phyloP scores from a whole-genome alignment of 2,329 filamentous ascomycete genomes.

The Trichoderma brevicompactum region DNA sequence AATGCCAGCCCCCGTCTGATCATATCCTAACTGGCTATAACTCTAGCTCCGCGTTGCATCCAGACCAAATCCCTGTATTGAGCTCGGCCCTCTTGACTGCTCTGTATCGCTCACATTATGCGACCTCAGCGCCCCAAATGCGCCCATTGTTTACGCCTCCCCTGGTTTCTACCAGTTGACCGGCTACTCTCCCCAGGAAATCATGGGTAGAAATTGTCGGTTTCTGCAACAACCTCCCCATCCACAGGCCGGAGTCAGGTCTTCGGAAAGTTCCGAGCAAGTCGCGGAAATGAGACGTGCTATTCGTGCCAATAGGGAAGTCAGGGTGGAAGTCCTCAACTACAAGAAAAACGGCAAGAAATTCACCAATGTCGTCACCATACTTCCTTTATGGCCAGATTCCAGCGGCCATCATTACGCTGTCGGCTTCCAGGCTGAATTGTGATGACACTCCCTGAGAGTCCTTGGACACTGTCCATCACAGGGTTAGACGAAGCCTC shows the following conservation, averaged over 20 bases:
- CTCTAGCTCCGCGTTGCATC: conserved; percentile 65
- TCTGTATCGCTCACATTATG: conserved; percentile 85
- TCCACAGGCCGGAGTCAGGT: neutral
- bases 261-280: conserved; percentile 46
- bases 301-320: conserved; percentile 50
- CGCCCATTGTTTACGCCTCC: conserved; percentile 82
- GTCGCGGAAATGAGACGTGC: conserved; percentile 59
- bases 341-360: conserved; percentile 79
- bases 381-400: conserved; percentile 77
- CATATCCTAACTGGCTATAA: neutral
- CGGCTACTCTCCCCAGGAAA: conserved; percentile 75
- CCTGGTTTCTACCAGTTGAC: conserved; percentile 79
- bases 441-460: conserved; percentile 36
- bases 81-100: conserved; percentile 80
- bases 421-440: conserved; percentile 79
- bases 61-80: conserved; percentile 73
- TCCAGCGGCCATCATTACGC: conserved; percentile 69
- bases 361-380: conserved; percentile 83
- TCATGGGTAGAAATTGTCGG: conserved; percentile 79
- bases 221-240: conserved; percentile 80
- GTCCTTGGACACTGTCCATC: no score
- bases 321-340: conserved; percentile 67
- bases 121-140: conserved; percentile 73
- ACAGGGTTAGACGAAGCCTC: neutral
- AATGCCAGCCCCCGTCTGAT: neutral